Conservation (phyloP, 129 eudicot genomes). For the Cynara cardunculus region DNA sequence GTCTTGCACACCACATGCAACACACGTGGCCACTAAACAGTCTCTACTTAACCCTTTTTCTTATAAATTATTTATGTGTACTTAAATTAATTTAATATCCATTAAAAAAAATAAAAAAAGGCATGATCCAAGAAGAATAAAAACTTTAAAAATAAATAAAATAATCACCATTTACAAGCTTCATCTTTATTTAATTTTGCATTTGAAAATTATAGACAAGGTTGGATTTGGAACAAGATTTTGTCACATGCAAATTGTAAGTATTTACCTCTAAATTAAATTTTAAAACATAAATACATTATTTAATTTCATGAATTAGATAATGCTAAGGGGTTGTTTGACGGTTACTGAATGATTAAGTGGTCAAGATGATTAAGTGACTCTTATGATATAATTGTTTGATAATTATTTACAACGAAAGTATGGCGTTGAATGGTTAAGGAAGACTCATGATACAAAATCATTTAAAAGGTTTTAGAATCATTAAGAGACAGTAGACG, state of each 20-base stretch:
- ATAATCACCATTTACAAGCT: background rate
- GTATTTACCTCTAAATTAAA: background rate
- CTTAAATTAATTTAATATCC: slow-evolving; percentile 15
- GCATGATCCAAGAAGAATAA: slow-evolving; percentile 31
- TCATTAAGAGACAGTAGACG: too few species aligned
- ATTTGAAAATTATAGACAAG: slow-evolving; percentile 5
- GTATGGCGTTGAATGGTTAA: too few species aligned
- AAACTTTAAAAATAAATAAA: background rate
- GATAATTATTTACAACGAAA: too few species aligned
- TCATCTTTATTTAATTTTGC: slow-evolving; percentile 1
- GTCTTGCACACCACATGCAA: slow-evolving; percentile 23
- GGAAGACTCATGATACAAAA: too few species aligned
- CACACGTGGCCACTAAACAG: slow-evolving; percentile 18
- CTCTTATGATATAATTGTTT: too few species aligned
- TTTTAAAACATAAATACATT: background rate
- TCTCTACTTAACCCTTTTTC: slow-evolving; percentile 5
- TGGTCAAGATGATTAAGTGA: too few species aligned
- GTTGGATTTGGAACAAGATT: slow-evolving; percentile 8
- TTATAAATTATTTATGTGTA: background rate
- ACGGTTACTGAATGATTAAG: too few species aligned
- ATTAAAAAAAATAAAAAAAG: background rate
- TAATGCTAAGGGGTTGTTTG: too few species aligned
- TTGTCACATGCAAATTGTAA: slow-evolving; percentile 19
- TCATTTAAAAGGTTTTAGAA: too few species aligned
- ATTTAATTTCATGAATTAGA: background rate